Evolutionary conservation across 352 stramenopile species (phyloP).

Genomic region (Globisporangium spiculum): DNA sequence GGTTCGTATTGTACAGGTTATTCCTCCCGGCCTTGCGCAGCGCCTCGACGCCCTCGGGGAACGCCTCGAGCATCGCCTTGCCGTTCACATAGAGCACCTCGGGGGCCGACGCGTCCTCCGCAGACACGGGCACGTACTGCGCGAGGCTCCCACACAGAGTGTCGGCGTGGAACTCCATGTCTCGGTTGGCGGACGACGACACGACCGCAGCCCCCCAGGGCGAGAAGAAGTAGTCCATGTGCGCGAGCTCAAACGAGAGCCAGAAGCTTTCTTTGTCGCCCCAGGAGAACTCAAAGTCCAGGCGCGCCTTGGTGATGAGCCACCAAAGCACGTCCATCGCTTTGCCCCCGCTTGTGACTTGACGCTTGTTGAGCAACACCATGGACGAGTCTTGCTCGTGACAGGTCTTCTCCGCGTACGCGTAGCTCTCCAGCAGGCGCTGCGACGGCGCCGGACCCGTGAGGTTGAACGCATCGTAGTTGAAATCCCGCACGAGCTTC

Average conservation of each 20-base stretch:
- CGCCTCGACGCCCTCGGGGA: constrained; percentile 26
- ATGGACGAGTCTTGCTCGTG: constrained; percentile 72
- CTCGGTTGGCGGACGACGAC: constrained; percentile 31
- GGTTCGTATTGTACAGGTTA: constrained; percentile 17
- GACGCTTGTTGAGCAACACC: constrained; percentile 30
- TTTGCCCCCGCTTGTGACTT: constrained; percentile 5
- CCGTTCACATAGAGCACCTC: constrained; percentile 48
- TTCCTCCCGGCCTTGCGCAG: constrained; percentile 14
- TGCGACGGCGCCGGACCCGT: constrained; percentile 27
- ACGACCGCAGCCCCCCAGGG: constrained; percentile 39
- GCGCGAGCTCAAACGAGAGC: constrained; percentile 49
- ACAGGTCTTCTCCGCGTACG: constrained; percentile 39
- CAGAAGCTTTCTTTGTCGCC: constrained; percentile 55
- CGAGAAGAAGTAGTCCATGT: constrained; percentile 49
- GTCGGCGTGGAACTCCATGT: constrained; percentile 35
- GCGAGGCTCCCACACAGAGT: constrained; percentile 42
- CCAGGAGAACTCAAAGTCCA: constrained; percentile 35
- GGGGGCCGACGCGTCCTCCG: constrained; percentile 12
- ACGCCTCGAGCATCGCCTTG: constrained; percentile 45
- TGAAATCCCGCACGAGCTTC: constrained; percentile 37
- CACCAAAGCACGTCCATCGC: constrained; percentile 38
- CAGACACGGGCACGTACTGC: constrained; percentile 26
- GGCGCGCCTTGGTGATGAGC: constrained; percentile 33
- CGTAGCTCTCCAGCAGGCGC: constrained; percentile 35
- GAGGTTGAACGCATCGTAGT: constrained; percentile 44